A percentile compares a stretch with the other conserved stretches of the same genome.
Evolutionary conservation across 345 rosid genomes (phyloP).

Genomic region (Eucalyptus regnans): DNA sequence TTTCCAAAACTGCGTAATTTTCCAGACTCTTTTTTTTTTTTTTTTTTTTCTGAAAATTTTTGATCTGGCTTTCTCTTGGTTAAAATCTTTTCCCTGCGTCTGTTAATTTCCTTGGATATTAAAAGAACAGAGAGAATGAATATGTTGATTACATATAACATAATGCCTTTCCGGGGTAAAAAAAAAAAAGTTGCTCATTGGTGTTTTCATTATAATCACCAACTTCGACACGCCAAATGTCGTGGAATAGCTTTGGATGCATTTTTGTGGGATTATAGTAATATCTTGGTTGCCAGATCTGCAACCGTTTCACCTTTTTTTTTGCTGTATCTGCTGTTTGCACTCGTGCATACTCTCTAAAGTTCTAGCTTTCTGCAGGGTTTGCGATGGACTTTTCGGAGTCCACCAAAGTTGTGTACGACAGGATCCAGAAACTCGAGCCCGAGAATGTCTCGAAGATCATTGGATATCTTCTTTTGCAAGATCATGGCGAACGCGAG

Average conservation of each 20-base stretch:
- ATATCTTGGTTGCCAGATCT: not conserved
- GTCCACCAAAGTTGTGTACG: conserved; percentile 68
- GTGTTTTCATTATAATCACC: not conserved
- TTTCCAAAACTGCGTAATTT: not conserved
- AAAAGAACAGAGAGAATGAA: not conserved
- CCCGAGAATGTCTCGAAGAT: conserved; percentile 82
- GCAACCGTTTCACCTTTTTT: not conserved
- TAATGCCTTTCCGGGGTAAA: not conserved
- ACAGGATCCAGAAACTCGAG: conserved; percentile 71
- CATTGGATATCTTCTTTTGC: conserved; percentile 68
- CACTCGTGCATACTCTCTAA: not conserved
- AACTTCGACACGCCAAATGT: not conserved
- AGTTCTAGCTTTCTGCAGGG: not conserved
- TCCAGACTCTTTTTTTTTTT: not conserved
- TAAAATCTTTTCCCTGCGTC: not conserved
- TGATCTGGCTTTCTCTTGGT: not conserved
- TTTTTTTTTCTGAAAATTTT: not conserved
- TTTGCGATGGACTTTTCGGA: conserved; percentile 61
- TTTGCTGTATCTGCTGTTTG: not conserved
- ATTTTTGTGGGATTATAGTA: not conserved
- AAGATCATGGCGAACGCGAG: conserved; percentile 59
- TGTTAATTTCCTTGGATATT: not conserved
- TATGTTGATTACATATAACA: not conserved
- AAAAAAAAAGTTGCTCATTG: not conserved
- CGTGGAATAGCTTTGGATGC: not conserved